phyloP scores from a whole-genome alignment of 257 asterid species.

The Capsicum rhomboideum region DNA sequence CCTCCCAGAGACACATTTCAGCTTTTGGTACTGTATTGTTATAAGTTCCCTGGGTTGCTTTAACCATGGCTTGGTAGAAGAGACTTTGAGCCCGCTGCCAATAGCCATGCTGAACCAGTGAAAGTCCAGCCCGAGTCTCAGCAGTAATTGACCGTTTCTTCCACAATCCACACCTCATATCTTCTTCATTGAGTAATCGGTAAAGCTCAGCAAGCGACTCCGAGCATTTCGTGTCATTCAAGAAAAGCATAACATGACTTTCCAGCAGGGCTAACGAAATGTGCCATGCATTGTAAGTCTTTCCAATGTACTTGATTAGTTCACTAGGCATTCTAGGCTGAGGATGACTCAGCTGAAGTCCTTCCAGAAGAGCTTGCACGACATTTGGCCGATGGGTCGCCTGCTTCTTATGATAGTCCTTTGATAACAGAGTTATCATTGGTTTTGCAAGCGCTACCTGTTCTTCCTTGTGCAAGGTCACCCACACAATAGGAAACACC shows the following conservation, averaged over 20 bases:
- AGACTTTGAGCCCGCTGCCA: slow-evolving; percentile 98
- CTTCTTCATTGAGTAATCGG: slow-evolving; percentile 94
- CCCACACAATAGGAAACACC: slow-evolving; percentile 99
- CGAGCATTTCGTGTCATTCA: slow-evolving; percentile 87
- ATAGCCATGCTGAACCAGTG: slow-evolving; percentile 98
- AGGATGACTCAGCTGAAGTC: slow-evolving; percentile 96
- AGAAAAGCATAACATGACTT: slow-evolving; percentile 93
- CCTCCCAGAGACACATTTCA: slow-evolving; percentile 99
- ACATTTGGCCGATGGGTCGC: slow-evolving; percentile 90
- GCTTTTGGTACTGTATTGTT: slow-evolving; percentile 95
- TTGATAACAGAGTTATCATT: slow-evolving; percentile 84
- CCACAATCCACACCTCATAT: slow-evolving; percentile 99
- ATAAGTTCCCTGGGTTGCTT: slow-evolving; percentile 98
- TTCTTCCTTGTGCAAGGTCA: slow-evolving; percentile 92
- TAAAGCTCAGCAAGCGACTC: slow-evolving; percentile 99
- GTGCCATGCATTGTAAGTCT: slow-evolving; percentile 99
- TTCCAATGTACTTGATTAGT: slow-evolving; percentile 89
- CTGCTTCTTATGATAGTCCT: slow-evolving; percentile 98
- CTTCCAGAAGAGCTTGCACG: slow-evolving; percentile 98
- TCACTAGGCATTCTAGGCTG: slow-evolving; percentile 99
- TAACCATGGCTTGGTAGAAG: slow-evolving; percentile 96
- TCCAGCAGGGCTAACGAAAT: slow-evolving; percentile 84
- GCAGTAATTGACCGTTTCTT: slow-evolving; percentile 85
- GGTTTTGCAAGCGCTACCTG: slow-evolving; percentile 97
- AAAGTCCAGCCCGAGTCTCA: slow-evolving; percentile 94